These are phyloP conservation scores for Cladosporium sp. DNA, from an alignment of 2,329 filamentous ascomycete species.

Conservation along the genomic window DNA sequence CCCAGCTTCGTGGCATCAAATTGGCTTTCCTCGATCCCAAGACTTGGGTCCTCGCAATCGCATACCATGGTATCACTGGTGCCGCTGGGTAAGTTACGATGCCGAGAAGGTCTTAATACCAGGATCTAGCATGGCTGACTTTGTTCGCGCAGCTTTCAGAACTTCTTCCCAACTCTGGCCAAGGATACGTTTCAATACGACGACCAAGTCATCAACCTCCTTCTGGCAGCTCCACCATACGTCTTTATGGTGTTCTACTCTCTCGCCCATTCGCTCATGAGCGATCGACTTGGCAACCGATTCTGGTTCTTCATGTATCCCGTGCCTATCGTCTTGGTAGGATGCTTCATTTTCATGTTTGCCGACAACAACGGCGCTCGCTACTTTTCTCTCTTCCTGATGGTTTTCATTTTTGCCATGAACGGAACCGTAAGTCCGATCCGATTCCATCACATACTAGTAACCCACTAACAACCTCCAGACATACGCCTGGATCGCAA, in stretches of 20 bases:
- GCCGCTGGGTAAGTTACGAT: conserved; percentile 40
- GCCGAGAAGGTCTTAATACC: too few species aligned
- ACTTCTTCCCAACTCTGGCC: conserved; percentile 39
- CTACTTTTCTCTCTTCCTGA: conserved; percentile 53
- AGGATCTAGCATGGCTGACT: too few species aligned
- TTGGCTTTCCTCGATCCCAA: conserved; percentile 48
- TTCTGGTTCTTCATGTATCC: conserved; percentile 53
- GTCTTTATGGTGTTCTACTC: conserved; percentile 36
- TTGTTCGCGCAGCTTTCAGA: conserved; percentile 26
- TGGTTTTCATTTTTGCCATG: conserved; percentile 53
- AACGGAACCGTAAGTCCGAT: conserved; percentile 39
- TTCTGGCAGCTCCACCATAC: conserved; percentile 40
- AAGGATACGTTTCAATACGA: conserved; percentile 64
- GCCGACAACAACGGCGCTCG: conserved; percentile 47
- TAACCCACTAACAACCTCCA: background rate
- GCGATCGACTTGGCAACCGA: conserved; percentile 42
- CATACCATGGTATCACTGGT: conserved; percentile 44
- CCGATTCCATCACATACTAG: background rate
- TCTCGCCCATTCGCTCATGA: conserved; percentile 40
- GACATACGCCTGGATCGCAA: conserved; percentile 37
- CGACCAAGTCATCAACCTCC: conserved; percentile 47
- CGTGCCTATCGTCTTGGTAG: conserved; percentile 47
- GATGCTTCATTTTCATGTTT: conserved; percentile 52
- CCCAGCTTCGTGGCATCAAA: conserved; percentile 47
- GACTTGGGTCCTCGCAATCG: conserved; percentile 45